Evolutionary conservation across 352 stramenopile genomes (phyloP).

Genomic region (Pythium angustatum): DNA sequence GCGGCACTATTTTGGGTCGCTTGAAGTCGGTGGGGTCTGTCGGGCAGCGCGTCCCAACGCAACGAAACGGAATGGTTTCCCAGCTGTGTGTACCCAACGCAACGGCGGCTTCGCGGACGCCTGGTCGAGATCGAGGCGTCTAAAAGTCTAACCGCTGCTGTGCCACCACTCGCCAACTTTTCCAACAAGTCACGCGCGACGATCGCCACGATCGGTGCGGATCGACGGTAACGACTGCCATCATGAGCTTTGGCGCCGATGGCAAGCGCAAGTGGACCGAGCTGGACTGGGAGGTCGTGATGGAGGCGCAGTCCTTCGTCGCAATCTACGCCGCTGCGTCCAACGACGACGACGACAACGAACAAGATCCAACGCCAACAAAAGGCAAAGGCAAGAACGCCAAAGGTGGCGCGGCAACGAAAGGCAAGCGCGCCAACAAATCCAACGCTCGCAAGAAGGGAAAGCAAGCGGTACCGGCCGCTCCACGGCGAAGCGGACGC

Average conservation of each 20-base stretch:
- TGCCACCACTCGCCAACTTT: constrained; percentile 20
- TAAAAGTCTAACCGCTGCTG: constrained; percentile 2
- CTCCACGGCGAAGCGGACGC: constrained; percentile 8
- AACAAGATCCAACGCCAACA: constrained; percentile 19
- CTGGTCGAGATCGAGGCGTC: background rate
- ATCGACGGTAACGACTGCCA: background rate
- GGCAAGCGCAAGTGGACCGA: constrained; percentile 73
- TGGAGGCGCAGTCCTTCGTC: constrained; percentile 65
- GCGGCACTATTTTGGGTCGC: constrained; percentile 8
- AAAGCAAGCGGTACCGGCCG: background rate
- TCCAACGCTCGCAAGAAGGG: constrained; percentile 14
- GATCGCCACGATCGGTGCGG: background rate
- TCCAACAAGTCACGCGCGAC: background rate
- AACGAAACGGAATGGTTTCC: background rate
- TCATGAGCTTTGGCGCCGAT: constrained; percentile 5
- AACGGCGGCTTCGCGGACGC: background rate
- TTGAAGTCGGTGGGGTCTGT: background rate
- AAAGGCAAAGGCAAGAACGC: constrained; percentile 13
- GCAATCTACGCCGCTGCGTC: constrained; percentile 54
- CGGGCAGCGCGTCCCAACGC: background rate
- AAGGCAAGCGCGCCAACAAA: constrained; percentile 7
- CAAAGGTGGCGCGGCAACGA: too few relatives aligned
- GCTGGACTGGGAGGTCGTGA: constrained; percentile 63
- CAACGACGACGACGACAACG: constrained; percentile 16
- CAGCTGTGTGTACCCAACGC: background rate